A percentile compares a stretch with the other conserved stretches of the same genome.
Conservation (phyloP, 495 filamentous ascomycete genomes). For the Lasiosphaeris hirsuta region DNA sequence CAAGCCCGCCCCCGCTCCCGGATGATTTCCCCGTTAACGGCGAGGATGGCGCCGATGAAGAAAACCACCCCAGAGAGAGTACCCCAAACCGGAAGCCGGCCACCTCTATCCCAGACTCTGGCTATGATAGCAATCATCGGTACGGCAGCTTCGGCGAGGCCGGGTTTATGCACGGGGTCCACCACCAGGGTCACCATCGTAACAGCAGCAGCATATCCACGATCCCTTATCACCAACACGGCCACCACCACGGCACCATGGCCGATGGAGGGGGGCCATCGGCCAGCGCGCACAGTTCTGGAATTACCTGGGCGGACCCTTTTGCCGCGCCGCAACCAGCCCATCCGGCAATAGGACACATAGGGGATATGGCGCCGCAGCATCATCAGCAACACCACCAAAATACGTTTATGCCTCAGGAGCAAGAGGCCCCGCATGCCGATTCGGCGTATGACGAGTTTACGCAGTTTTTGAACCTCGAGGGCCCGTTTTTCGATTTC, state of each 20-base stretch:
- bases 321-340: too few species aligned
- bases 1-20: constrained; percentile 22
- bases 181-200: background rate
- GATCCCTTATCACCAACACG: background rate
- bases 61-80: background rate
- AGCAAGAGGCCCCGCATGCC: background rate
- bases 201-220: constrained; percentile 3
- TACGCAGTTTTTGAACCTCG: background rate
- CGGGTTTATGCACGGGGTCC: background rate
- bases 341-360: too few species aligned
- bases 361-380: background rate
- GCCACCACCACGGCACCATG: background rate
- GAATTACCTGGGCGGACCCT: too few species aligned
- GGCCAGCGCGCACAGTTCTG: too few species aligned
- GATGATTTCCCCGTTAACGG: background rate
- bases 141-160: constrained; percentile 23
- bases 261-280: too few species aligned
- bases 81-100: constrained; percentile 9
- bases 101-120: constrained; percentile 27
- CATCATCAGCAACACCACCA: background rate
- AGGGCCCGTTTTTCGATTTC: background rate
- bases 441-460: background rate
- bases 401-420: background rate
- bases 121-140: constrained; percentile 23
- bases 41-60: background rate